phyloP scores from a whole-genome alignment of 768 basidiomycete species.

The Collybiopsis luxurians region DNA sequence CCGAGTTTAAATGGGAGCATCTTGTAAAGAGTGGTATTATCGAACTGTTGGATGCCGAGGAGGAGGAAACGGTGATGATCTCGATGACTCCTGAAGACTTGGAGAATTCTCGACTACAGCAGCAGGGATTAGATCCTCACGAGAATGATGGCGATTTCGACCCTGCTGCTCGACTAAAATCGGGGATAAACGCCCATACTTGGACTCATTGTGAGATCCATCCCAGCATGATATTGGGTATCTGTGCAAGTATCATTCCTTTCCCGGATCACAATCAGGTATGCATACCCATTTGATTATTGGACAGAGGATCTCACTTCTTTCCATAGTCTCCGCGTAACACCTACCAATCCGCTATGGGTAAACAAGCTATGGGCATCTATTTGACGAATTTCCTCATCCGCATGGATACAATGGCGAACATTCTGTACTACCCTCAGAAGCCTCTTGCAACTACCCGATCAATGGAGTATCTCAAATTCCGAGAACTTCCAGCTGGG shows the following conservation, averaged over 20 bases:
- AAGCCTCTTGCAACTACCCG: slow-evolving; percentile 98
- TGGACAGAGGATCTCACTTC: slow-evolving; percentile 9
- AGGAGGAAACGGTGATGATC: slow-evolving; percentile 99
- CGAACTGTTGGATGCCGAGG: slow-evolving; percentile 95
- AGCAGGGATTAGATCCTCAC: slow-evolving; percentile 54
- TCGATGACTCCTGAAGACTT: slow-evolving; percentile 98
- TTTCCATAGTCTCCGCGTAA: slow-evolving; percentile 89
- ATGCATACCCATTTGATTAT: slow-evolving; percentile 22
- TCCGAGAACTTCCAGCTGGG: slow-evolving; percentile 97
- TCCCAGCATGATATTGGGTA: slow-evolving; percentile 97
- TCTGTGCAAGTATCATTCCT: slow-evolving; percentile 98
- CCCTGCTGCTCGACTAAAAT: slow-evolving; percentile 85
- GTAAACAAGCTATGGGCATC: slow-evolving; percentile 99
- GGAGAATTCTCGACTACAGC: slow-evolving; percentile 73
- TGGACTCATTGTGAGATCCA: slow-evolving; percentile 99
- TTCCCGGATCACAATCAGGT: slow-evolving; percentile 99
- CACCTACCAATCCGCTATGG: slow-evolving; percentile 99
- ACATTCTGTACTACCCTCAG: slow-evolving; percentile 98
- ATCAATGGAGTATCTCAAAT: slow-evolving; percentile 98
- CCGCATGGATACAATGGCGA: slow-evolving; percentile 99
- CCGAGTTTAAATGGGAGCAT: slow-evolving; percentile 79
- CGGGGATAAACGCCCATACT: slow-evolving; percentile 79
- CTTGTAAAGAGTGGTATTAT: slow-evolving; percentile 86
- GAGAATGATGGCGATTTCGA: slow-evolving; percentile 75
- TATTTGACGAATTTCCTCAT: slow-evolving; percentile 98